Base-by-base conservation (phyloP, 768 basidiomycete genomes). In the Boletellus ananas region DNA sequence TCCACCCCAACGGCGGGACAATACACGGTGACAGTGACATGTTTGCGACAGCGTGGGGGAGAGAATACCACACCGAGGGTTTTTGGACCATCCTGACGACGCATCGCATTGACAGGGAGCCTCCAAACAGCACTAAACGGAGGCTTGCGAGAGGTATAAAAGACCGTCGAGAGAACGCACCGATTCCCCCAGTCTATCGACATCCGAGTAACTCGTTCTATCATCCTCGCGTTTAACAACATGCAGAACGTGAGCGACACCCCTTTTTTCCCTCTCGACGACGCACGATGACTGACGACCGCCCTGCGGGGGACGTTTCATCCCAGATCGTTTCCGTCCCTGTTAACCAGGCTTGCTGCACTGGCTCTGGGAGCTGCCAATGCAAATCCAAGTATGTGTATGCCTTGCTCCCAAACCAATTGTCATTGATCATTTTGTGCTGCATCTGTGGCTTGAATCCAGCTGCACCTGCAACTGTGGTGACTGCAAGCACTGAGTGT, bases 191-290 rank as follows among this genome's bases (percentile, higher is more conserved):
- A 37, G 31, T 17, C 34, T 4, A 42, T 27, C 13, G 8, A 39
- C 45, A 46, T 46, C 21, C 23, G 49, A 55, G 5, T 2, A 49
- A 35, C 29, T 46, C 33, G 7, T 38, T 38, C n/a, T n/a, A 49
- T 42, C 31, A 45, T 21, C 37, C 25, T 49, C 47, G n/a, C 13
- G 4, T 10, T 7, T 8, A 41, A 0, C 6, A 41, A 20, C 35
- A 61, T 59, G 59, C 59, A 60, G 49, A 53, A 21, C 10, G 58
- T 59, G 43, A 46, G 58, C 39, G 29, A 29, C 8, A 7, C 27
- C 14, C 0, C n/a, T n/a, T 1, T 18, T 9, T 5, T 17, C 5
- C 4, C 23, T 35, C 8, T 56, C 18, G 20, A 18, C 11, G 23
- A 17, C 10, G 3, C 3, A 12, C 29, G 10, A n/a, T 44, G 16